Base-by-base conservation (phyloP, 495 filamentous ascomycete species). In the Lichenothelia convexa region DNA sequence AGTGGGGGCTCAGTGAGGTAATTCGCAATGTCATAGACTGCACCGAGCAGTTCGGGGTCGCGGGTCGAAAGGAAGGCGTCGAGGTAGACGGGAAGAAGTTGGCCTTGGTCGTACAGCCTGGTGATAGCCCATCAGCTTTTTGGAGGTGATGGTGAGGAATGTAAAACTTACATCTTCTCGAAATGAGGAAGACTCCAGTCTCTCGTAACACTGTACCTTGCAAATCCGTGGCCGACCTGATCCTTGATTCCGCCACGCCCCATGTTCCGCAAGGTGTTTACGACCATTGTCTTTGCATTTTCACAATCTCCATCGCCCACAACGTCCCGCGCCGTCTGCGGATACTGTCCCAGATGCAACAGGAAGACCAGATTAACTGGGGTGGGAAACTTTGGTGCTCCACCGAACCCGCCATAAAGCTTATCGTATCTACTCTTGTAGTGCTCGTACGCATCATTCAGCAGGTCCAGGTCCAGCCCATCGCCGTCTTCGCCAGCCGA, bases 101-200 rank as follows among this genome's bases (percentile, higher is more conserved):
- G 78, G 5, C 79, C 82, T 45, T 97, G 87, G 50, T 95, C 91
- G 39, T 87, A 86, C 2, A 94, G 70, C 56, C 56, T 59, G 18
- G 13, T 13, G 2, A 3, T 6, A 21, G 8, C 43, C 30, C 19
- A 30, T 23, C 38, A 19, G 11, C 17, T 13, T 24, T 22, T 22
- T 2, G 20, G 3, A 37, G 5, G 2, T 34, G 7, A 12, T 18
- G 5, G 16, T 31, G 24, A 9, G 12, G 2, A 33, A 18, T n/a
- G 8, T 9, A 18, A 33, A 33, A 33, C 52, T 41, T 30, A 56
- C 82, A 97, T 93, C 65, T 97, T 97, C 58, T 97, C 89, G 49
- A 97, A 97, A 49, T 93, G 86, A 18, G 89, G 89, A 27, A 97
- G 56, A 37, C 70, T 75, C 89, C 89, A 97, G 54, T 94, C 78